phyloP scores from a whole-genome alignment of 1,139 yeast species.

The Yamadazyma blattariae region DNA sequence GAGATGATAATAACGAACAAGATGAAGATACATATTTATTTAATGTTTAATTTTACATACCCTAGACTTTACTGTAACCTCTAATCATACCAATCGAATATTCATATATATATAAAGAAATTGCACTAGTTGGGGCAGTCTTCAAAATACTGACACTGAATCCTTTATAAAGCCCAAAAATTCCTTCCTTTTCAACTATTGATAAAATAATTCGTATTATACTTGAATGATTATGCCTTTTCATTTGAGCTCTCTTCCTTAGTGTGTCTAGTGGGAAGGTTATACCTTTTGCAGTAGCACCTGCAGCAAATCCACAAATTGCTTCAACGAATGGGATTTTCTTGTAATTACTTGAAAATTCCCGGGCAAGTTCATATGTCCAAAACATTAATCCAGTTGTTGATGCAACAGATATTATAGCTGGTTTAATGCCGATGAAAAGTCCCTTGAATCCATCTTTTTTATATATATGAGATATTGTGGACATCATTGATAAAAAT shows the following conservation, averaged over 20 bases:
- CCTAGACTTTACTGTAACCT: too few species aligned
- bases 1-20: constrained; percentile 15
- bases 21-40: constrained; percentile 36
- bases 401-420: constrained; percentile 61
- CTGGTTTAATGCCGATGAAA: constrained; percentile 62
- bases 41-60: constrained; percentile 13
- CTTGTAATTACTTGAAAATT: constrained; percentile 21
- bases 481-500: constrained; percentile 45
- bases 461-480: constrained; percentile 39
- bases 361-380: constrained; percentile 53
- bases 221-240: constrained; percentile 9
- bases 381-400: constrained; percentile 70
- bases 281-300: constrained; percentile 64
- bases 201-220: constrained; percentile 20
- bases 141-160: constrained; percentile 65
- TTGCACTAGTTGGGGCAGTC: constrained; percentile 80
- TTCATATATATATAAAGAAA: constrained; percentile 75
- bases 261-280: constrained; percentile 87
- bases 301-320: constrained; percentile 74
- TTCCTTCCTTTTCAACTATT: constrained; percentile 56
- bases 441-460: constrained; percentile 57
- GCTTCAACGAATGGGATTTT: constrained; percentile 53
- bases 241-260: constrained; percentile 73
- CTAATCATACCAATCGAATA: constrained; percentile 17
- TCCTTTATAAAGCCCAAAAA: constrained; percentile 72